Evolutionary conservation across 2,329 filamentous ascomycete species (phyloP).

Genomic region (Colletotrichum neosansevieriae): DNA sequence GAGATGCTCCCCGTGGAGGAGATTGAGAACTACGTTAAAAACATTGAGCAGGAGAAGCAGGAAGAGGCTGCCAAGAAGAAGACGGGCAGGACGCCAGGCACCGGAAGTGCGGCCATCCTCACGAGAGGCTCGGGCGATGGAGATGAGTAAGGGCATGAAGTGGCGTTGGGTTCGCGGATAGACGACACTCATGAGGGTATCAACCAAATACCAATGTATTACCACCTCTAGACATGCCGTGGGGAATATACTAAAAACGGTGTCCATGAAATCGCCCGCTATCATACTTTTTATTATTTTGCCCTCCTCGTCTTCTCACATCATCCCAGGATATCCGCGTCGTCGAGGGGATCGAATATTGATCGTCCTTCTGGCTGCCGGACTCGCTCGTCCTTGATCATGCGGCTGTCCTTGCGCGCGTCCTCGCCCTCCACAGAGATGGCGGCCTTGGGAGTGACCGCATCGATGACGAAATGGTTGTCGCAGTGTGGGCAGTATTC

Average conservation of each 20-base stretch:
- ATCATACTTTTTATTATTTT: slow-evolving; percentile 11
- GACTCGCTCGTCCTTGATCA: slow-evolving; percentile 92
- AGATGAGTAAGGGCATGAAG: slow-evolving; percentile 42
- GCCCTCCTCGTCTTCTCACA: slow-evolving; percentile 31
- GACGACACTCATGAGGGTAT: slow-evolving; percentile 40
- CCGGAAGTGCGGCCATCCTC: slow-evolving; percentile 78
- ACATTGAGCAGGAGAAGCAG: slow-evolving; percentile 99
- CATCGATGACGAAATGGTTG: slow-evolving; percentile 97
- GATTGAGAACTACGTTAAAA: slow-evolving; percentile 98
- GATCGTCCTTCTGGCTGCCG: slow-evolving; percentile 68
- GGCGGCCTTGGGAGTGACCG: slow-evolving; percentile 83
- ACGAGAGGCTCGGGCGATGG: slow-evolving; percentile 67
- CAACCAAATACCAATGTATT: slow-evolving; percentile 50
- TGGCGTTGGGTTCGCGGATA: slow-evolving; percentile 37
- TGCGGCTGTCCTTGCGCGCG: slow-evolving; percentile 84
- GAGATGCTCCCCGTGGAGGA: slow-evolving; percentile 96
- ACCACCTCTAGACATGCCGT: slow-evolving; percentile 49
- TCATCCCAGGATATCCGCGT: slow-evolving; percentile 82
- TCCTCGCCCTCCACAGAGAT: slow-evolving; percentile 94
- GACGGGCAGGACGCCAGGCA: slow-evolving; percentile 79
- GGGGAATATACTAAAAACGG: slow-evolving; percentile 38
- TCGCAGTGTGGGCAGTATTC: slow-evolving; percentile 99
- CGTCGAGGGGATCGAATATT: slow-evolving; percentile 81
- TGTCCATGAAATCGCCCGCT: slow-evolving; percentile 38
- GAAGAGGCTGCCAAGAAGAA: slow-evolving; percentile 99